phyloP scores from a whole-genome alignment of 1,284 basidiomycete species.

The Puccinia horiana region DNA sequence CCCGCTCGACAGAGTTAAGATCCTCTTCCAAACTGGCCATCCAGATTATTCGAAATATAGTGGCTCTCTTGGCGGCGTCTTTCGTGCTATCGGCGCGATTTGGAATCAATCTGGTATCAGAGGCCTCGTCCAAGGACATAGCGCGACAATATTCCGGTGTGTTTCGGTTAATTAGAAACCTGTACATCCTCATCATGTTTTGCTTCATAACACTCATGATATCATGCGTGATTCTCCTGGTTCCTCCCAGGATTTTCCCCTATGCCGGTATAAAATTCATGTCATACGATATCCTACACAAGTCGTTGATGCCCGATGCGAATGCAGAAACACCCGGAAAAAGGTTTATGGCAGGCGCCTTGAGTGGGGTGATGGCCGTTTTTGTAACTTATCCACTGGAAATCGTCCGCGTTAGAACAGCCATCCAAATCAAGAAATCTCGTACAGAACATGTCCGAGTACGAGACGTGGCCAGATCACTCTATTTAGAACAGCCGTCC shows the following conservation, averaged over 20 bases:
- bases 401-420: conserved; percentile 90
- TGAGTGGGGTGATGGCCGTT: conserved; percentile 78
- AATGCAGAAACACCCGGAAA: conserved; percentile 58
- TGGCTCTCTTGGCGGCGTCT: conserved; percentile 63
- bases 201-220: neutral
- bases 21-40: conserved; percentile 95
- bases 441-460: conserved; percentile 66
- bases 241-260: conserved; percentile 69
- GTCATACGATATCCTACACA: conserved; percentile 86
- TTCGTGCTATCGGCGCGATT: conserved; percentile 77
- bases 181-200: neutral
- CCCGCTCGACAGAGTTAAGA: conserved; percentile 96
- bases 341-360: conserved; percentile 83
- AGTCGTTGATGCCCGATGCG: conserved; percentile 62
- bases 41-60: conserved; percentile 69
- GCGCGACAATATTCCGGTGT: conserved; percentile 70
- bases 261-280: conserved; percentile 98
- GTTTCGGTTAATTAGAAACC: neutral
- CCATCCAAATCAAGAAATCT: conserved; percentile 65
- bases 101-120: conserved; percentile 71
- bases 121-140: conserved; percentile 92
- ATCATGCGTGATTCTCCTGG: neutral
- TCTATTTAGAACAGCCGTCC: conserved; percentile 67
- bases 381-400: conserved; percentile 93
- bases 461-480: conserved; percentile 66